Conservation (phyloP, 73 alveolate genomes). For the Paramecium bursaria region DNA sequence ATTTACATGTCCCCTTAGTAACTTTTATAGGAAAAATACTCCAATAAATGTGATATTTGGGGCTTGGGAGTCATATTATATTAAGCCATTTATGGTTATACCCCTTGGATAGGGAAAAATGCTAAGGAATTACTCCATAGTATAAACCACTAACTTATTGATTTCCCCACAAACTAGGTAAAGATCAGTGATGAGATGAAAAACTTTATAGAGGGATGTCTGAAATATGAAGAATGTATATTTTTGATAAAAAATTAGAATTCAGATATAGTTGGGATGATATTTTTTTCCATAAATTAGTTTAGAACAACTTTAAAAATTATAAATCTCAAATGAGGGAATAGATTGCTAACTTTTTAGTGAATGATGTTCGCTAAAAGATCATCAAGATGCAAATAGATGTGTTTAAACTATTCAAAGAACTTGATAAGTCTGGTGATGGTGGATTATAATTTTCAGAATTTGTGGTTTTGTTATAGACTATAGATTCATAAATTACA, state of each 20-base stretch:
- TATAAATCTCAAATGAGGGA: slow-evolving; percentile 40
- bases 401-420: slow-evolving; percentile 51
- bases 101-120: slow-evolving; percentile 36
- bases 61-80: slow-evolving; percentile 10
- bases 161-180: not conserved
- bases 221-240: slow-evolving; percentile 16
- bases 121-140: not conserved
- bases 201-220: slow-evolving; percentile 19
- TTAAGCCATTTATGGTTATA: slow-evolving; percentile 41
- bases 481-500: slow-evolving; percentile 37
- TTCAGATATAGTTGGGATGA: slow-evolving; percentile 66
- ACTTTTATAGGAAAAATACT: not conserved
- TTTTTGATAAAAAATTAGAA: slow-evolving; percentile 11
- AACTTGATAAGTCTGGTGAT: slow-evolving; percentile 56
- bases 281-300: slow-evolving; percentile 48
- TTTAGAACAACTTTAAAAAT: slow-evolving; percentile 59
- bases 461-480: slow-evolving; percentile 30
- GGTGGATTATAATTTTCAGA: slow-evolving; percentile 48
- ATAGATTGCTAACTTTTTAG: slow-evolving; percentile 51
- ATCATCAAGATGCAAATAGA: slow-evolving; percentile 62
- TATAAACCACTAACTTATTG: not conserved
- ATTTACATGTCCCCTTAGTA: slow-evolving; percentile 23
- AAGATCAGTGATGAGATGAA: slow-evolving; percentile 44
- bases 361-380: slow-evolving; percentile 66
- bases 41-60: slow-evolving; percentile 54